Base-by-base conservation (phyloP, 2,329 filamentous ascomycete genomes). In the Didymella glomerata region DNA sequence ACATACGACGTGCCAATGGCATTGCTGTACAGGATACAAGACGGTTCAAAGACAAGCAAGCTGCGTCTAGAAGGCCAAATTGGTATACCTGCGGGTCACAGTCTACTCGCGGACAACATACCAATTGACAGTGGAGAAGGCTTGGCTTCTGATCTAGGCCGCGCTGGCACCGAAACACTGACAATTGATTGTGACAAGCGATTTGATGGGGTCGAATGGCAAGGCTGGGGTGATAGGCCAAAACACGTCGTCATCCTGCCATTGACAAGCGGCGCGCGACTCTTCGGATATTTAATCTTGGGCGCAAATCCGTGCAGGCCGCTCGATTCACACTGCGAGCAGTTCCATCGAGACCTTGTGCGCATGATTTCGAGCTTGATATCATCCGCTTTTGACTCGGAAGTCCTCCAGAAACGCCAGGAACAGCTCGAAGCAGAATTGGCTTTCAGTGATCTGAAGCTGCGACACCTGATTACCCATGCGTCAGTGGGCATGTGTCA, bases 221-320 rank as follows among this genome's bases (percentile, higher is more conserved):
- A 63, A 34, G 73, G 73, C 2, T 76, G 68, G 60, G 64, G 67
- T 6, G 59, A 52, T 11, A 70, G 69, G 2, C 64, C 71, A 1
- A 63, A 67, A 44, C 63, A 68, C 30, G 67, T 75, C 16, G 68
- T 64, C 40, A 66, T 76, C 8, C 16, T 71, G 16, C 71, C 74
- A 36, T 65, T 75, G 42, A 63, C 62, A 32, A 69, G 59, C 24
- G 68, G 63, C 4, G 46, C 59, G 4, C 66, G 61, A 22, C 49
- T 72, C 3, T 69, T 70, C 42, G 72, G 72, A 38, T 75, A 72
- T 50, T 61, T 76, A 2, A 45, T 79, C 16, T 58, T 75, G 4
- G 77, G 76, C 0, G 71, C 75, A 0, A 78, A 78, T 46, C 76
- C 75, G 0, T 74, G 67, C 27, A 68, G 76, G 16, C 68, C 69